These are phyloP conservation scores for Discostella stelligeroides DNA, from an alignment of 108 stramenopile genomes.

Conservation along the genomic window DNA sequence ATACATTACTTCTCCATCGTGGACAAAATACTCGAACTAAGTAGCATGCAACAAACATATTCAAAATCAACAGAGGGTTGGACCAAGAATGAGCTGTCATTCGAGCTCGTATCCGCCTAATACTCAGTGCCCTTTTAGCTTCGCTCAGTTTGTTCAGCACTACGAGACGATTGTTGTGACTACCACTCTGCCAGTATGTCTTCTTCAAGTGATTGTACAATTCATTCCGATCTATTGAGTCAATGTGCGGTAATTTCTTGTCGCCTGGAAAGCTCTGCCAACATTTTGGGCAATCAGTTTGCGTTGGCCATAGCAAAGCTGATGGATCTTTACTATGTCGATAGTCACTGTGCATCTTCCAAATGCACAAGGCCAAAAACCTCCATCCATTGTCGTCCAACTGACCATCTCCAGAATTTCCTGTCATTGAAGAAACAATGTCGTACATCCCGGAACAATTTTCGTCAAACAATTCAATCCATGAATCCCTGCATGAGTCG, in stretches of 20 bases:
- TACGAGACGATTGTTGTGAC: constrained; percentile 43
- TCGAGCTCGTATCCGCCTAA: constrained; percentile 18
- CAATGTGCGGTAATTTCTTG: constrained; percentile 1
- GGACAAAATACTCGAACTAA: background rate
- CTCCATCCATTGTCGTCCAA: constrained; percentile 33
- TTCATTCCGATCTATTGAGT: constrained; percentile 35
- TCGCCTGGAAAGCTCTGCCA: constrained; percentile 22
- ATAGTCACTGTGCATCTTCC: constrained; percentile 54
- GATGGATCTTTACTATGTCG: constrained; percentile 19
- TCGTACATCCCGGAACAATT: constrained; percentile 19
- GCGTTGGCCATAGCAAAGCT: constrained; percentile 40
- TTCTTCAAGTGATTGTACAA: constrained; percentile 33
- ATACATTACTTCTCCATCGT: background rate
- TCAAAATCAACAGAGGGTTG: constrained; percentile 8
- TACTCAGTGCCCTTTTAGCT: constrained; percentile 29
- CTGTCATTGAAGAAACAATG: constrained; percentile 10
- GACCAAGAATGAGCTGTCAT: constrained; percentile 30
- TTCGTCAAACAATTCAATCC: constrained; percentile 36
- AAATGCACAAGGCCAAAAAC: constrained; percentile 45
- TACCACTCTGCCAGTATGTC: constrained; percentile 44
- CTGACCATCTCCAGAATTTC: background rate
- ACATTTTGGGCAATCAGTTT: constrained; percentile 42
- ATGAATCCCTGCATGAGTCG: constrained; percentile 25
- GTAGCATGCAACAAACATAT: constrained; percentile 2
- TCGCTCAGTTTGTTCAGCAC: constrained; percentile 41